Evolutionary conservation across 352 stramenopile genomes (phyloP), one percentile per base, ranked within the genome.

Genomic region (Thalassiosira mediterranea): DNA sequence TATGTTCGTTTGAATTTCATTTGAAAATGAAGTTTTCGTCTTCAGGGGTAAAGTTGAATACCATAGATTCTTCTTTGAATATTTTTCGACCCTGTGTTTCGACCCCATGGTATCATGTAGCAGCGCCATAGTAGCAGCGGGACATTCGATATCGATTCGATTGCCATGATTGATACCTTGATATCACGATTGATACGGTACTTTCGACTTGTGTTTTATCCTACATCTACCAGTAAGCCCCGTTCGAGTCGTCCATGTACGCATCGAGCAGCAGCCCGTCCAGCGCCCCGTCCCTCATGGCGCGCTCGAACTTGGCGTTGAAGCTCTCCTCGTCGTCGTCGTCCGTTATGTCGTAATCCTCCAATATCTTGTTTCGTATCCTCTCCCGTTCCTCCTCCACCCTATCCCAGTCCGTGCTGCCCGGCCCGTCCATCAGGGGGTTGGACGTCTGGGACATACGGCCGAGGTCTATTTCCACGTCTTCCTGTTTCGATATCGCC

Each of bases 401-500:
- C 15, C 37, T 42, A 25, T 76, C 32, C 11, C 57, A 61, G 19
- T 51, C 57, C 25, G 66, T 42, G n/a, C 26, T 66, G n/a, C 47
- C 53, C 44, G 65, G 54, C 5, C 70, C 42, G 85, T 88, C 61
- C 31, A 73, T 31, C 47, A 72, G 48, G 28, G 61, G 58, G 26
- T 60, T 80, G 28, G 34, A 29, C 26, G 64, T 59, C 44, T 71
- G 57, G 40, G 66, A 44, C 67, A 83, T 77, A 49, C 61, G n/a
- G 8, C 57, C 68, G 19, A 87, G 67, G 46, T 82, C 76, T 23
- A 87, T 19, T 49, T 80, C 67, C n/a, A 84, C 63, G 29, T 86
- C 74, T 53, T 84, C 60, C 75, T 79, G 85, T 34, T 84, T 85
- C 15, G 68, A 37, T 19, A 89, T 70, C 0, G 76, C 72, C 32